Percentiles rank a stretch among this genome's conserved stretches.
Evolutionary conservation across 2,329 filamentous ascomycete species (phyloP).

Genomic region (Didymellaceae sp.): DNA sequence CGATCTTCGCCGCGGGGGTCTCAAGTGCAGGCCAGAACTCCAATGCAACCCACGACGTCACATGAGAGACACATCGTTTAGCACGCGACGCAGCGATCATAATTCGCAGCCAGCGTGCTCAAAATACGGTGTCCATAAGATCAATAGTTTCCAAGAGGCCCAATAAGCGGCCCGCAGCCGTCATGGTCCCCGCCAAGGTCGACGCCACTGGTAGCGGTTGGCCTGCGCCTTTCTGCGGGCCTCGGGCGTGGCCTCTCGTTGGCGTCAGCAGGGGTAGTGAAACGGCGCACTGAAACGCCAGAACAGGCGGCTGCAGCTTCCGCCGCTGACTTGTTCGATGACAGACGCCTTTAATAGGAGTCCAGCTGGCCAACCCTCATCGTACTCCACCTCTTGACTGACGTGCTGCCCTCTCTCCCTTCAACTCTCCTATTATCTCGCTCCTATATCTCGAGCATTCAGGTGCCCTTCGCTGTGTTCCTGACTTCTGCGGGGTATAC

Average conservation of each 20-base stretch:
- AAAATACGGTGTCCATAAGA: background rate
- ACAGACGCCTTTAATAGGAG: constrained; percentile 28
- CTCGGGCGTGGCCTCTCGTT: constrained; percentile 31
- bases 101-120: background rate
- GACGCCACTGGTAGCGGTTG: constrained; percentile 17
- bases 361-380: constrained; percentile 26
- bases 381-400: constrained; percentile 29
- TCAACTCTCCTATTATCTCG: constrained; percentile 8
- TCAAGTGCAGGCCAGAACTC: constrained; percentile 17
- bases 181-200: constrained; percentile 23
- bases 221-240: constrained; percentile 19
- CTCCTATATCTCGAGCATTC: too few relatives aligned
- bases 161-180: constrained; percentile 19
- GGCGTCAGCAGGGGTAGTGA: constrained; percentile 46
- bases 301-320: constrained; percentile 41
- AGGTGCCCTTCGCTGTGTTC: constrained; percentile 15
- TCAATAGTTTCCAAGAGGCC: constrained; percentile 7
- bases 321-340: constrained; percentile 34
- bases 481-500: constrained; percentile 16
- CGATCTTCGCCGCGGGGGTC: constrained; percentile 17
- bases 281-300: constrained; percentile 46
- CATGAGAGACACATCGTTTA: background rate
- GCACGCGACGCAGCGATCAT: background rate
- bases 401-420: constrained; percentile 20
- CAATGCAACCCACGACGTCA: constrained; percentile 13